Evolutionary conservation across 106 monocot species (phyloP).

Genomic region (Ottelia alismoides): DNA sequence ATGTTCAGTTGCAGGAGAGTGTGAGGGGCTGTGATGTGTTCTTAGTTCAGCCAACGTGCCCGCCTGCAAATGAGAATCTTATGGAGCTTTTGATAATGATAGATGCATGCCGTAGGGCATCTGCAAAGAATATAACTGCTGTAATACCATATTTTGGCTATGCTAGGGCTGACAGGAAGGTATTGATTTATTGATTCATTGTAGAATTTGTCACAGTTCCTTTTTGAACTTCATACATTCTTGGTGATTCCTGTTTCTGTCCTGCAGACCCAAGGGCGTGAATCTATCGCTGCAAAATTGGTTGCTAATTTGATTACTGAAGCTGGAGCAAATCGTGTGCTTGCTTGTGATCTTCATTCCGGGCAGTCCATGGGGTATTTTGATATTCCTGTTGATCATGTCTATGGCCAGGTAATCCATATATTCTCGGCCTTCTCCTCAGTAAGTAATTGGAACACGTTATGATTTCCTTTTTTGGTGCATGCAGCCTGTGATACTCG

Average conservation of each 20-base stretch:
- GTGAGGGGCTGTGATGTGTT: conserved; percentile 91
- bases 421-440: background rate
- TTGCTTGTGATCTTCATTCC: conserved; percentile 88
- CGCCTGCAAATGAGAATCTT: conserved; percentile 88
- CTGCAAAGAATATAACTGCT: conserved; percentile 81
- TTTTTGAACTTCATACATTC: background rate
- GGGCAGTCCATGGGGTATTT: conserved; percentile 90
- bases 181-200: background rate
- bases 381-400: conserved; percentile 84
- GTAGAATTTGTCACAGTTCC: background rate
- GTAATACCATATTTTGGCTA: conserved; percentile 94
- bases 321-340: conserved; percentile 77
- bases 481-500: conserved; percentile 72
- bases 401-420: conserved; percentile 68
- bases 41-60: conserved; percentile 80
- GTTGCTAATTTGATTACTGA: conserved; percentile 88
- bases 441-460: background rate
- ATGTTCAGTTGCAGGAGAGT: conserved; percentile 87
- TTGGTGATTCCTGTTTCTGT: conserved; percentile 1
- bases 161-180: conserved; percentile 93
- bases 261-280: conserved; percentile 72
- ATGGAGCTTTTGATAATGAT: conserved; percentile 95
- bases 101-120: conserved; percentile 88
- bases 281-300: conserved; percentile 84
- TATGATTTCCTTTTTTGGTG: conserved; percentile 1